Percentiles rank a stretch among this genome's conserved stretches.
Conservation (phyloP, 192 early-diverging fungal species). For the Dispira parvispora region DNA sequence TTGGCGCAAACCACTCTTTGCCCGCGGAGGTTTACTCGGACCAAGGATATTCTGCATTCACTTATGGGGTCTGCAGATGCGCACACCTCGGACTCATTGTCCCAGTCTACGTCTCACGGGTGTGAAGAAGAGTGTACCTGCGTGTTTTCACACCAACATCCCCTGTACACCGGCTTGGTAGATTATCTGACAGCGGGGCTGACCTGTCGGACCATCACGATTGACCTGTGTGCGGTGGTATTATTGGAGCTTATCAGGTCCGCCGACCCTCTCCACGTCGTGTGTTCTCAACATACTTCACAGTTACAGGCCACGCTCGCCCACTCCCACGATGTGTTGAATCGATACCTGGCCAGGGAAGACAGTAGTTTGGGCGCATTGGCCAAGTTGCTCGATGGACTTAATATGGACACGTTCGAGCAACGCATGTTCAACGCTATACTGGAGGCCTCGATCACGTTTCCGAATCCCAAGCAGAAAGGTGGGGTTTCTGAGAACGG, state of each 20-base stretch:
- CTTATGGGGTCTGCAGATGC: slow-evolving; percentile 5
- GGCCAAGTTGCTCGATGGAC: not conserved
- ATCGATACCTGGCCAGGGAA: not conserved
- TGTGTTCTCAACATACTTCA: not conserved
- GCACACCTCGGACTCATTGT: no score
- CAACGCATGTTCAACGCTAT: slow-evolving; percentile 11
- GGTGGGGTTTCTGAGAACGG: not conserved
- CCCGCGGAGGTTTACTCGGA: slow-evolving; percentile 25
- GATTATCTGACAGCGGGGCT: not conserved
- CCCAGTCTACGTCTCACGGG: not conserved
- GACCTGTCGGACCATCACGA: not conserved
- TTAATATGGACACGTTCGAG: not conserved
- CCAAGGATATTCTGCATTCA: slow-evolving; percentile 19
- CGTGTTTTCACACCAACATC: not conserved
- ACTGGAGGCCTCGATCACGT: not conserved
- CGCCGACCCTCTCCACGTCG: not conserved
- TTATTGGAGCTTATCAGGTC: not conserved
- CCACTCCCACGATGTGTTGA: not conserved
- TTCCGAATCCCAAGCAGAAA: not conserved
- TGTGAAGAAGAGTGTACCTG: not conserved
- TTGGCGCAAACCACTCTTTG: slow-evolving; percentile 24
- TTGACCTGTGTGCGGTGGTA: not conserved
- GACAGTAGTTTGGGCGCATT: not conserved
- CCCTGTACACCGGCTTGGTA: not conserved
- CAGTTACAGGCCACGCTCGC: not conserved